Evolutionary conservation across 139 green algal genomes (phyloP).

Genomic region (Closterium sp.): DNA sequence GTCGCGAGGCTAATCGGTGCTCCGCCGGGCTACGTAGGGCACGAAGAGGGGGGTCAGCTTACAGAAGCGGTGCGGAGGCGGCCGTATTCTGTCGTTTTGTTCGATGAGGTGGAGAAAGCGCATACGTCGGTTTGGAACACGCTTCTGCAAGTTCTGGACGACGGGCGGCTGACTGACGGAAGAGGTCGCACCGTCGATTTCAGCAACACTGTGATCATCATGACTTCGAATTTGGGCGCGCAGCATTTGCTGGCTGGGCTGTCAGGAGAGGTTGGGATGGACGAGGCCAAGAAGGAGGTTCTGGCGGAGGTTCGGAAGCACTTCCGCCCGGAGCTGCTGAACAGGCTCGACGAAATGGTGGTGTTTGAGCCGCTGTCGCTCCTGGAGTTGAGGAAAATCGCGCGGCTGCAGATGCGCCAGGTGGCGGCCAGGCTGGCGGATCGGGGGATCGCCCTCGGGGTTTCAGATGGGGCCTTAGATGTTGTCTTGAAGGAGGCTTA

Average conservation of each 20-base stretch:
- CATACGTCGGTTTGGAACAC: conserved; percentile 78
- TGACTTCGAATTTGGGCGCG: conserved; percentile 90
- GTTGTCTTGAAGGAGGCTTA: conserved; percentile 46
- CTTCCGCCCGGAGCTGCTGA: conserved; percentile 85
- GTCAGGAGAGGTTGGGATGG: conserved; percentile 56
- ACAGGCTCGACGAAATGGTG: conserved; percentile 85
- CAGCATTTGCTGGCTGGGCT: conserved; percentile 53
- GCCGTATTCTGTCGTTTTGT: conserved; percentile 69
- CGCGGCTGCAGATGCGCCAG: conserved; percentile 67
- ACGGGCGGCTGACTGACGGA: conserved; percentile 66
- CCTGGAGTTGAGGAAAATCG: conserved; percentile 70
- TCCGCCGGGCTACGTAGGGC: conserved; percentile 69
- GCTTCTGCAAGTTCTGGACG: conserved; percentile 85
- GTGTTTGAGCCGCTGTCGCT: conserved; percentile 78
- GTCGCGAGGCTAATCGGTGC: conserved; percentile 76
- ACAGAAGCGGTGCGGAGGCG: conserved; percentile 73
- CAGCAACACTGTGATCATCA: conserved; percentile 90
- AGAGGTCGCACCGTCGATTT: conserved; percentile 89
- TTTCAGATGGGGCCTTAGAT: conserved; percentile 63
- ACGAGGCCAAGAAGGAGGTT: conserved; percentile 48
- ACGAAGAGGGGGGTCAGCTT: conserved; percentile 78
- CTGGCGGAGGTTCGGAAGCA: conserved; percentile 39
- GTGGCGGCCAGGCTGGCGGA: conserved; percentile 66
- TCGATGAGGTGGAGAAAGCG: conserved; percentile 85
- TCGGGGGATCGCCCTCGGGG: conserved; percentile 64